Evolutionary conservation across 2,329 filamentous ascomycete species (phyloP), one percentile per base, ranked within the genome.

Genomic region (Fusarium citri): DNA sequence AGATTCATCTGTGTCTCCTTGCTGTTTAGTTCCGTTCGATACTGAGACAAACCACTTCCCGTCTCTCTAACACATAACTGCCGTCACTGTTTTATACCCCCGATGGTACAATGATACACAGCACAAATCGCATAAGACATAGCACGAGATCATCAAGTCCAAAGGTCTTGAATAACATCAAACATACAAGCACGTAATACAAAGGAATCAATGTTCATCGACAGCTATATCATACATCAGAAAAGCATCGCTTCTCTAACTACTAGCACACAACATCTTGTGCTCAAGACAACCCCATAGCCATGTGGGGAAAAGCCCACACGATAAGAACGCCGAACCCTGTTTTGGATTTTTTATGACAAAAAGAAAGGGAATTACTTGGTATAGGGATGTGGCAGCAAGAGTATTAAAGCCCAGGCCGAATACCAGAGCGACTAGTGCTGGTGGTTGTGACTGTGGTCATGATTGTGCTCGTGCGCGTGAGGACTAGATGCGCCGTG

Each of bases 401-500:
- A 58, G 49, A 45, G 58, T 54, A 57, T 45, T 37, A 55, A 40
- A 37, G 50, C 20, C 45, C 22, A 7, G 18, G 9, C 15, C 3
- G n/a, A 40, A 25, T 26, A 40, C 41, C 51, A 22, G 47, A 11
- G 26, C 23, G 42, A 57, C 42, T 51, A 71, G 46, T 74, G 71
- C 16, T 66, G 55, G 18, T 72, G 57, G 34, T 22, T 43, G 28
- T 64, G 59, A 43, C 28, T 48, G 8, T 54, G 49, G 5, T 14
- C n/a, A 7, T 65, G 62, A 16, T 58, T 43, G 20, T 51, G 61
- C 22, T 66, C 47, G 31, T 66, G 63, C 18, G 61, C 42, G 43
- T 73, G 64, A 48, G 68, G 55, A 55, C 68, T 68, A 26, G 28
- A 45, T 18, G 56, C 70, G 42, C 72, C 72, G 25, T 76, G 76